Evolutionary conservation across 2,329 filamentous ascomycete species (phyloP), one percentile per base, ranked within the genome.

Genomic region (Sarocladium strictum): DNA sequence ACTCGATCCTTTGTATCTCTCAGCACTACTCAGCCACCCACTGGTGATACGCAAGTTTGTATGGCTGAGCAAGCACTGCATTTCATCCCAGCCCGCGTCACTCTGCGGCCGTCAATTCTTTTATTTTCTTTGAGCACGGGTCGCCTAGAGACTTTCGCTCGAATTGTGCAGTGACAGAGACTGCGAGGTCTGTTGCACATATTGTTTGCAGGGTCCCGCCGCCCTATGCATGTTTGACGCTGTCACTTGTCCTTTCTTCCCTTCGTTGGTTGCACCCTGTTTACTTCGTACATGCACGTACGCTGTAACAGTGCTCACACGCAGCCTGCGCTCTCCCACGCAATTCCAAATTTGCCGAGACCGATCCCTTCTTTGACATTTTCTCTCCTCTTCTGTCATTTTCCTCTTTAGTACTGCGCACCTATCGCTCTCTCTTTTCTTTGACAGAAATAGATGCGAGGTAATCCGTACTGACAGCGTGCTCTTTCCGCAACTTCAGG

Each of bases 1-100:
- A 26, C 24, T 11, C 15, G 23, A 27, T 27, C 21, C 24, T 29
- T 14, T 32, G 23, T 12, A 29, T 51, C 47, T 14, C 47, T 23
- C 26, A 35, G 47, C 47, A n/a, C 29, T 15, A 21, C 47, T 51
- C 47, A 21, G 27, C 47, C 29, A 35, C 47, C 9, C 47, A 10
- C 4, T 51, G 29, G 26, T 33, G 47, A 51, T 35, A 51, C 47
- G 47, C 47, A 51, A 51, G 27, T 35, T 29, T 10, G 12, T n/a
- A 15, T 33, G 47, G 47, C 47, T 51, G 47, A 51, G 47, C 43
- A 49, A 49, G 43, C 9, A 4, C 26, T 11, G 9, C 40, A 45
- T 23, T 49, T 51, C 47, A 51, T 51, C 27, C 35, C 47, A 10
- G 5, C 27, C 47, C 47, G 47, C 27, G 3, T 35, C 47, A 19